A percentile compares a stretch with the other conserved stretches of the same genome.
These are phyloP conservation scores for Lathyrus aphaca DNA, from an alignment of 306 rosid species.

Conservation along the genomic window DNA sequence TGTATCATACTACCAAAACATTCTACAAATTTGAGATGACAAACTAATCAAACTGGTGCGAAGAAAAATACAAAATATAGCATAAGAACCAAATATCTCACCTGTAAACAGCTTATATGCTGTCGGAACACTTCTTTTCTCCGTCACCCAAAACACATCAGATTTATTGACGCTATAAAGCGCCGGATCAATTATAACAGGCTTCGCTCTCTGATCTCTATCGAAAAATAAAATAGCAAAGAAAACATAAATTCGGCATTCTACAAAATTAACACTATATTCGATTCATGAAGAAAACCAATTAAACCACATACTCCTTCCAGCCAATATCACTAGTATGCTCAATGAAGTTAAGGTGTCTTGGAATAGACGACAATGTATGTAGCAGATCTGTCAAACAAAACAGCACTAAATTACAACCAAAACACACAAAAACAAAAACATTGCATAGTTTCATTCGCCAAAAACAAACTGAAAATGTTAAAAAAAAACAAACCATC, in stretches of 20 bases:
- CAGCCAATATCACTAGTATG: constrained; percentile 87
- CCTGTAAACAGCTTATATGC: constrained; percentile 89
- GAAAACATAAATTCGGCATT: constrained; percentile 5
- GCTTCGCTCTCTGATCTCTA: constrained; percentile 61
- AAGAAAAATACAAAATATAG: constrained; percentile 9
- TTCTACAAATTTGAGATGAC: constrained; percentile 21
- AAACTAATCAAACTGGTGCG: background rate
- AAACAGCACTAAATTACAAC: constrained; percentile 6
- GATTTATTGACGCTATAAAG: constrained; percentile 53
- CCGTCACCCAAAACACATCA: constrained; percentile 57
- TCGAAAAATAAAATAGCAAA: constrained; percentile 33
- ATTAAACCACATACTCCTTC: constrained; percentile 57
- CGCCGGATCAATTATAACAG: constrained; percentile 58
- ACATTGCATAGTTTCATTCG: background rate
- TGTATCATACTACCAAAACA: constrained; percentile 31
- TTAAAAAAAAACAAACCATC: constrained; percentile 48
- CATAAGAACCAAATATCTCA: constrained; percentile 38
- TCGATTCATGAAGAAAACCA: background rate
- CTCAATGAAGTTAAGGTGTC: constrained; percentile 59
- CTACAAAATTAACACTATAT: constrained; percentile 1
- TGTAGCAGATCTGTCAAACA: constrained; percentile 50
- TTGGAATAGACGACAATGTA: constrained; percentile 48
- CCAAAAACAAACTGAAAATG: constrained; percentile 22
- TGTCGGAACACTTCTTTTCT: constrained; percentile 58
- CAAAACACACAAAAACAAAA: constrained; percentile 8